Conservation (phyloP, 2,329 filamentous ascomycete genomes). For the Claviceps sorghi region DNA sequence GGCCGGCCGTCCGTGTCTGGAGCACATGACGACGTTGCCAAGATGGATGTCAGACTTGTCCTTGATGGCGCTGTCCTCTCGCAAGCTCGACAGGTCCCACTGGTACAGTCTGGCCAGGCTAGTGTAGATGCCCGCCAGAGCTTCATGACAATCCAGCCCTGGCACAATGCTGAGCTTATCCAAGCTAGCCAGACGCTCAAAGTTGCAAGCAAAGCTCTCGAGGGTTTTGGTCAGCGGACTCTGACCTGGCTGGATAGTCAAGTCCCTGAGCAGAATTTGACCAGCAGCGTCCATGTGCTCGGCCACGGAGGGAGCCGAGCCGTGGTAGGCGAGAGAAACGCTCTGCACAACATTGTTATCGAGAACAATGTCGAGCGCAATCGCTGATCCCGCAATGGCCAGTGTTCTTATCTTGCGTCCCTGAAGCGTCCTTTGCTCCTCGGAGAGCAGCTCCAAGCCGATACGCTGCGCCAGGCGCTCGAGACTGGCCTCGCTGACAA, state of each 20-base stretch:
- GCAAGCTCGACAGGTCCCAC: conserved; percentile 50
- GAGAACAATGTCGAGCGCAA: conserved; percentile 47
- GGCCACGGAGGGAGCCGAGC: conserved; percentile 41
- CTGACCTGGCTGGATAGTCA: conserved; percentile 44
- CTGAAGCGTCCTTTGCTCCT: conserved; percentile 32
- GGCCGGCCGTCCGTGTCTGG: conserved; percentile 51
- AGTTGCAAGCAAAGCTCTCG: conserved; percentile 54
- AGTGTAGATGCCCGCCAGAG: conserved; percentile 56
- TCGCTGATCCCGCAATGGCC: conserved; percentile 46
- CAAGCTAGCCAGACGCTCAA: conserved; percentile 52
- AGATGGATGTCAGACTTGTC: conserved; percentile 34
- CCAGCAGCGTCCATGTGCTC: conserved; percentile 48
- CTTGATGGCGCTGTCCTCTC: conserved; percentile 30
- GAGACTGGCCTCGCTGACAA: conserved; percentile 62
- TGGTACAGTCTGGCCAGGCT: conserved; percentile 55
- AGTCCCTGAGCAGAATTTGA: conserved; percentile 49
- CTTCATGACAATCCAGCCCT: conserved; percentile 62
- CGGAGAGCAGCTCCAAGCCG: conserved; percentile 51
- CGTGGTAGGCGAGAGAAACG: conserved; percentile 48
- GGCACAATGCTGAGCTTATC: conserved; percentile 58
- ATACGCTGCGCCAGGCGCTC: conserved; percentile 53
- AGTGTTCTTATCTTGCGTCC: conserved; percentile 38
- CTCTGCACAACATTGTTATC: conserved; percentile 46
- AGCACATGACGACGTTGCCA: conserved; percentile 48
- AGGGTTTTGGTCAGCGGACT: conserved; percentile 56